Evolutionary conservation across 2,329 filamentous ascomycete species (phyloP).

Genomic region (Metarhizium rileyi): DNA sequence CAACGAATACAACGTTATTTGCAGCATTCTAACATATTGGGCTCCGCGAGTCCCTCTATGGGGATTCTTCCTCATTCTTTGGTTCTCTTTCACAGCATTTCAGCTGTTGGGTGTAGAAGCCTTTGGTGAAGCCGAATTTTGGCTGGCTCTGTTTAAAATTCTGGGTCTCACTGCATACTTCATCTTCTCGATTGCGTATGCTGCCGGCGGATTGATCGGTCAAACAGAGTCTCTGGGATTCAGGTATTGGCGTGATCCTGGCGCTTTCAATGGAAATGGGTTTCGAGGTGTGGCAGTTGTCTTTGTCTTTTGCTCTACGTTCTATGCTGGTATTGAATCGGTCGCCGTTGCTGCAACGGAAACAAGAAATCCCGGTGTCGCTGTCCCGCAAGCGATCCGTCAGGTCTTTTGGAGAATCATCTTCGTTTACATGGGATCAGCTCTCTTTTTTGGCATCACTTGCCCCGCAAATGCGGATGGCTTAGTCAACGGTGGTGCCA

Average conservation of each 20-base stretch:
- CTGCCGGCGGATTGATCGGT: conserved; percentile 55
- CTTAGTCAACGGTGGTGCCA: conserved; percentile 50
- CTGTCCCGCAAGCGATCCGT: conserved; percentile 48
- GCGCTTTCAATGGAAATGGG: conserved; percentile 57
- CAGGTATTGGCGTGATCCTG: conserved; percentile 61
- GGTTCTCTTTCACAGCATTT: conserved; percentile 58
- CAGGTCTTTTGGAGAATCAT: conserved; percentile 54
- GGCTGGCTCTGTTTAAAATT: conserved; percentile 65
- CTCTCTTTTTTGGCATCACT: conserved; percentile 66
- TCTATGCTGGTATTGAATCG: conserved; percentile 58
- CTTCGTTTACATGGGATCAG: conserved; percentile 57
- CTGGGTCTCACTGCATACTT: conserved; percentile 61
- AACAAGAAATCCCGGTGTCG: conserved; percentile 46
- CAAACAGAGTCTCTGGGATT: conserved; percentile 52
- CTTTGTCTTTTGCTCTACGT: conserved; percentile 60
- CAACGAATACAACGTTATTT: conserved; percentile 63
- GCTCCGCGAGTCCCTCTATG: conserved; percentile 48
- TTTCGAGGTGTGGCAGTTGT: conserved; percentile 56
- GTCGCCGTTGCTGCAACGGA: conserved; percentile 55
- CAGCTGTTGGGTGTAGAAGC: conserved; percentile 64
- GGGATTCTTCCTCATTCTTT: conserved; percentile 67
- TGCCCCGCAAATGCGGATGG: conserved; percentile 58
- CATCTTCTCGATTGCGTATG: conserved; percentile 64
- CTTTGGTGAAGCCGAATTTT: conserved; percentile 74
- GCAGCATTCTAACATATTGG: conserved; percentile 58